Evolutionary conservation across 306 rosid genomes (phyloP), one percentile per base, ranked within the genome.

Genomic region (Quercus alba): DNA sequence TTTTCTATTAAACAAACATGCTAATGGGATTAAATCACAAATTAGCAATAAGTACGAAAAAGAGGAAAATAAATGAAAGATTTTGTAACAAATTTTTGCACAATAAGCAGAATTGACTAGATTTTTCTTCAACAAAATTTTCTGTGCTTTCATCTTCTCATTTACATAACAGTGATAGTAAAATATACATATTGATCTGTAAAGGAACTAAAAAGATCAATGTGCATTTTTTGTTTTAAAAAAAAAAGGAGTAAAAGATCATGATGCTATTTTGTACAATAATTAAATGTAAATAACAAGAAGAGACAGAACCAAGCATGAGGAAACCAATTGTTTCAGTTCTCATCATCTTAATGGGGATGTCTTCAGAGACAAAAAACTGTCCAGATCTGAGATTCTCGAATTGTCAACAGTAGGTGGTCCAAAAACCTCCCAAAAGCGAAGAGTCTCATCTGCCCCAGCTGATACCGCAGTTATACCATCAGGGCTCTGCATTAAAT

Each of bases 401-500:
- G 62, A 75, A 72, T 63, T 38, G 49, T 82, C 76, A 52, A 46
- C 52, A 17, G 17, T 71, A 20, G 90, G 87, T 54, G 94, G 97
- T 59, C 94, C 94, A 82, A 93, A 91, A 25, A 89, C 33, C 52
- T 93, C 86, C 97, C 91, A 91, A 75, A 93, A 85, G 0, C 94
- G 91, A 82, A 93, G 90, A 77, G 93, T 89, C 77, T 86, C 89
- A 46, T 93, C 97, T 54, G 93, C 97, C 4, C 85, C 94, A 1
- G 94, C 97, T 33, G 97, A 91, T 30, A 76, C 94, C 79, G 83
- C 94, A 0, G 97, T 85, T 76, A 89, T 74, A 17, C 97, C 97
- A 83, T 93, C 93, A 4, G 94, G 97, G 76, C 94, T 91, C 94
- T 93, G 90, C 82, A 83, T 66, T 26, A 61, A 72, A 75, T 70